Percentiles rank a stretch among this genome's conserved stretches.
Evolutionary conservation across 768 basidiomycete species (phyloP).

Genomic region (Wakefieldia striispora): DNA sequence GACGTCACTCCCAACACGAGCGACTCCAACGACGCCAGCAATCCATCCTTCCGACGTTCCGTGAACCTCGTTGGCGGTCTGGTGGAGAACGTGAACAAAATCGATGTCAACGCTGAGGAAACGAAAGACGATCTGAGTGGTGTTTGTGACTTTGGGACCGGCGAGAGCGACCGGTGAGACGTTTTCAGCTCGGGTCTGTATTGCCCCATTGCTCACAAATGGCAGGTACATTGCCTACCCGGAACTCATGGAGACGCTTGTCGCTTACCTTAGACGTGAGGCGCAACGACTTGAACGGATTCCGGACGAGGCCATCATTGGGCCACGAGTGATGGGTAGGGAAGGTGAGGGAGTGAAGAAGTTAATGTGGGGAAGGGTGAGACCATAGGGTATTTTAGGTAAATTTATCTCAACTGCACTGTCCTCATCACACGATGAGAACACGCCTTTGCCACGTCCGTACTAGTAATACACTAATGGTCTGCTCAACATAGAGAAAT

Average conservation of each 20-base stretch:
- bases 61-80: constrained; percentile 71
- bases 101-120: constrained; percentile 60
- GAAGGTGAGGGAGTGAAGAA: constrained; percentile 33
- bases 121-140: constrained; percentile 64
- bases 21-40: constrained; percentile 1
- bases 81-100: constrained; percentile 56
- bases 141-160: constrained; percentile 64
- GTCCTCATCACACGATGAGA: constrained; percentile 1
- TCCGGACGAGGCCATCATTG: constrained; percentile 39
- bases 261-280: constrained; percentile 71
- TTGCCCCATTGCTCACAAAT: constrained; percentile 3
- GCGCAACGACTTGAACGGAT: constrained; percentile 61
- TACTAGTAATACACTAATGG: constrained; percentile 2
- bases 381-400: constrained; percentile 11
- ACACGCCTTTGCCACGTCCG: background rate
- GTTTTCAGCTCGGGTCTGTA: background rate
- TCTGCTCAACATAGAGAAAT: background rate
- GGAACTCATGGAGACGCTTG: constrained; percentile 67
- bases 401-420: background rate
- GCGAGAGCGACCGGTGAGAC: constrained; percentile 40
- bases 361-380: constrained; percentile 30
- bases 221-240: constrained; percentile 73
- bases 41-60: constrained; percentile 49
- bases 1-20: constrained; percentile 8
- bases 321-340: constrained; percentile 30